phyloP scores from a whole-genome alignment of 495 filamentous ascomycete species.

The Cercophora samala region DNA sequence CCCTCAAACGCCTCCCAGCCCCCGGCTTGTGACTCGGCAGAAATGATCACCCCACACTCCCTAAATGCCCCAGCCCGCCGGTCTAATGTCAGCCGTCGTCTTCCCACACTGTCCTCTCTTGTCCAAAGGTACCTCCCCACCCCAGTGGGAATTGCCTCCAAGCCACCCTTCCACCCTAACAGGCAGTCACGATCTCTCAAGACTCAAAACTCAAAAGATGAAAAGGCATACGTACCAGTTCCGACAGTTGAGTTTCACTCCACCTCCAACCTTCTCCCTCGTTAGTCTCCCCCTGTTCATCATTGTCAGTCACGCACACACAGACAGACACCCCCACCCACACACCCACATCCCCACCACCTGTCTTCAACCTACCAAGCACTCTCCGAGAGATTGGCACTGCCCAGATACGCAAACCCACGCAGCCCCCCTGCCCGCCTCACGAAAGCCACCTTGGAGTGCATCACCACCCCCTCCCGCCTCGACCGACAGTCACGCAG shows the following conservation, averaged over 20 bases:
- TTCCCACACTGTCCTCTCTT: not conserved
- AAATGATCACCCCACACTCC: constrained; percentile 89
- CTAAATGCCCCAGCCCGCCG: not conserved
- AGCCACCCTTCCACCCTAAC: not conserved
- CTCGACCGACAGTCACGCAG: constrained; percentile 71
- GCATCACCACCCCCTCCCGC: constrained; percentile 70
- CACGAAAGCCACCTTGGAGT: constrained; percentile 81
- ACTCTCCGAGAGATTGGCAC: constrained; percentile 85
- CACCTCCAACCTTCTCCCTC: constrained; percentile 59
- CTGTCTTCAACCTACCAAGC: constrained; percentile 64
- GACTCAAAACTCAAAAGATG: not conserved
- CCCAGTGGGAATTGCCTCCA: not conserved
- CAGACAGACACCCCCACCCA: too few species aligned
- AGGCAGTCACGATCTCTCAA: not conserved
- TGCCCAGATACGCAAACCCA: constrained; percentile 82
- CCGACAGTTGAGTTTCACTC: constrained; percentile 72
- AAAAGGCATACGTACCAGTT: constrained; percentile 71
- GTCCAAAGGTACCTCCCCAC: not conserved
- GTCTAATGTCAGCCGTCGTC: not conserved
- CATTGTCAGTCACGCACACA: not conserved
- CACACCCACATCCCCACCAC: too few species aligned
- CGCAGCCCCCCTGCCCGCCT: constrained; percentile 34
- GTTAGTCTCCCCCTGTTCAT: constrained; percentile 50
- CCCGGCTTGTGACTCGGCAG: constrained; percentile 18
- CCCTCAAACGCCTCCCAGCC: constrained; percentile 51